Evolutionary conservation across 805 yeast species (phyloP).

Genomic region (Tetrapisispora phaffii): DNA sequence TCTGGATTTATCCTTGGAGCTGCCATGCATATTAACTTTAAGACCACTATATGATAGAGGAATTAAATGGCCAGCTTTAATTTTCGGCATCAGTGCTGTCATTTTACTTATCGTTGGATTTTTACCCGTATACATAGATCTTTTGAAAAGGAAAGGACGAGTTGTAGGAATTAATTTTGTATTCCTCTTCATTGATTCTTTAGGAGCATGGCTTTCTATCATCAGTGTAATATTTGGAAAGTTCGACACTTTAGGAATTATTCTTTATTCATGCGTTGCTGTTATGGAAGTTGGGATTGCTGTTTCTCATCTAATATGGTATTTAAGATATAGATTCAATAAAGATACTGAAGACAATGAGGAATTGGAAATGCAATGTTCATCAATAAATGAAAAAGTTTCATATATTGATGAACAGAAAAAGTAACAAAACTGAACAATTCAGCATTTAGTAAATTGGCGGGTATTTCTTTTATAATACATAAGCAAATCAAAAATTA

Average conservation of each 20-base stretch:
- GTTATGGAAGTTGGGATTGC: constrained; percentile 71
- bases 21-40: constrained; percentile 63
- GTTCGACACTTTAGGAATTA: constrained; percentile 66
- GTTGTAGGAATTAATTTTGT: constrained; percentile 84
- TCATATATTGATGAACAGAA: background rate
- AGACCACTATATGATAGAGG: constrained; percentile 44
- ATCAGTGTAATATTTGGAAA: constrained; percentile 49
- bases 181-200: constrained; percentile 62
- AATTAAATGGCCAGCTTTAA: constrained; percentile 64
- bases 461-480: too few species aligned
- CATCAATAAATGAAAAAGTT: background rate
- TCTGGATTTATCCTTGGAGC: constrained; percentile 49
- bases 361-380: background rate
- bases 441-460: background rate
- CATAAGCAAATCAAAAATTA: too few species aligned
- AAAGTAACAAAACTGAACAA: background rate
- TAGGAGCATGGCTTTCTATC: constrained; percentile 76
- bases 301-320: constrained; percentile 62
- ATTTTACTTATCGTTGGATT: constrained; percentile 66
- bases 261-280: constrained; percentile 64
- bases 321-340: constrained; percentile 31
- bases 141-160: constrained; percentile 66
- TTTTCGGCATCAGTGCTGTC: constrained; percentile 75
- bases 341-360: background rate
- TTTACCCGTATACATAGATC: constrained; percentile 80